Base-by-base conservation (phyloP, 495 filamentous ascomycete genomes). In the Xylaria grammica region DNA sequence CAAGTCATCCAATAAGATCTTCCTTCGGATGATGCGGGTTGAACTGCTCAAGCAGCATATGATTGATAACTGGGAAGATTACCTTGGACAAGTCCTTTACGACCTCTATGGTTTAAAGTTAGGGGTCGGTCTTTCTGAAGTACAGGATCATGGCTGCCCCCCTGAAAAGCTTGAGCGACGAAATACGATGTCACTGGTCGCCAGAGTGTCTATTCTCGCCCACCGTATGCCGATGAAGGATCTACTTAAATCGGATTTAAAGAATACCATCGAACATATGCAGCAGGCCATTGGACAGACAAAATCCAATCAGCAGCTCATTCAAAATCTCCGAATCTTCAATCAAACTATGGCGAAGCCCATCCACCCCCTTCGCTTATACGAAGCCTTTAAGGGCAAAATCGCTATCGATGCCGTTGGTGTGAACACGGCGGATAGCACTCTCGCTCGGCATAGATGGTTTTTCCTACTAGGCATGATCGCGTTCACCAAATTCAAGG, bases 401-500 rank as follows among this genome's bases (percentile, higher is more conserved):
- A 83, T 91, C 24, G 83, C 88, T 34, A 74, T 85, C 10, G 84
- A 85, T 66, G 82, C 81, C 0, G 76, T 85, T 22, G 76, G 80
- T 5, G 82, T 84, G 32, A 77, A 79, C 59, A 80, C 77, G 1
- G 72, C 77, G 5, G 84, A 86, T 20, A 81, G 75, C 40, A 74
- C 72, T 4, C 85, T 94, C 17, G 93, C 94, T 1, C 84, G 87
- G 44, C 93, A 93, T 62, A 91, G 93, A 17, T 96, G 96, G 91
- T 97, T 91, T 73, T 98, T 95, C 73, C 79, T 97, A 20, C 85
- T 94, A 52, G 95, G 95, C 19, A 89, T 94, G 81, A 90, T 96
- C 46, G 85, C 92, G 6, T 82, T 99, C 36, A 91, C 91, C 49
- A 94, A 91, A 63, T 97, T 97, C 70, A 90, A 91, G 42, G 89